A percentile compares a stretch with the other conserved stretches of the same genome.
phyloP scores from a whole-genome alignment of 2,329 filamentous ascomycete genomes.

The Fulvia fulva region DNA sequence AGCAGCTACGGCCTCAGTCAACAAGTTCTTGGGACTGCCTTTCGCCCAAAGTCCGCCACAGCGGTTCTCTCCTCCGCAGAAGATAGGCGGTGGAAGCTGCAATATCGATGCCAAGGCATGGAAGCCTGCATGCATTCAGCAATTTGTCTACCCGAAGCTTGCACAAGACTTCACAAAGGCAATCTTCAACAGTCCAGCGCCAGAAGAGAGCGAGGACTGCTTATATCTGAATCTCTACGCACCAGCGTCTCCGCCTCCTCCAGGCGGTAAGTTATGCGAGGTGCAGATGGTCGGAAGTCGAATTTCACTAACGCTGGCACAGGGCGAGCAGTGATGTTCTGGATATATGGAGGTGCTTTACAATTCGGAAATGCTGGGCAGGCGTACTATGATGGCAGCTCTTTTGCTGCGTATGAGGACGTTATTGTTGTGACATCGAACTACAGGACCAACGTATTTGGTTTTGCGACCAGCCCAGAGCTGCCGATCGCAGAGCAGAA shows the following conservation, averaged over 20 bases:
- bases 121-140: slow-evolving; percentile 33
- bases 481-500: slow-evolving; percentile 33
- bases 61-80: slow-evolving; percentile 31
- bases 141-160: slow-evolving; percentile 30
- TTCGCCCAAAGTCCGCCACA: slow-evolving; percentile 33
- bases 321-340: slow-evolving; percentile 32
- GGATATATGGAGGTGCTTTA: slow-evolving; percentile 34
- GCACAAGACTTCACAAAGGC: slow-evolving; percentile 29
- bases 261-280: slow-evolving; percentile 16
- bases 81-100: slow-evolving; percentile 11
- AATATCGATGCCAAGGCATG: slow-evolving; percentile 30
- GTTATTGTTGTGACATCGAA: slow-evolving; percentile 35
- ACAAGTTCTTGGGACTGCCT: slow-evolving; percentile 35
- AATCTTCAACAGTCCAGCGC: slow-evolving; percentile 32
- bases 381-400: slow-evolving; percentile 31
- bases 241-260: slow-evolving; percentile 27
- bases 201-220: slow-evolving; percentile 36
- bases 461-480: slow-evolving; percentile 38
- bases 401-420: slow-evolving; percentile 34
- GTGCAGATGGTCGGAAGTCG: not conserved
- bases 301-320: not conserved
- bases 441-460: slow-evolving; percentile 39
- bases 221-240: slow-evolving; percentile 35
- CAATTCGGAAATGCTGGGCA: slow-evolving; percentile 32
- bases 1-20: slow-evolving; percentile 29